phyloP scores from a whole-genome alignment of 371 early-diverging fungal species.

The Lichtheimia hyalospora region DNA sequence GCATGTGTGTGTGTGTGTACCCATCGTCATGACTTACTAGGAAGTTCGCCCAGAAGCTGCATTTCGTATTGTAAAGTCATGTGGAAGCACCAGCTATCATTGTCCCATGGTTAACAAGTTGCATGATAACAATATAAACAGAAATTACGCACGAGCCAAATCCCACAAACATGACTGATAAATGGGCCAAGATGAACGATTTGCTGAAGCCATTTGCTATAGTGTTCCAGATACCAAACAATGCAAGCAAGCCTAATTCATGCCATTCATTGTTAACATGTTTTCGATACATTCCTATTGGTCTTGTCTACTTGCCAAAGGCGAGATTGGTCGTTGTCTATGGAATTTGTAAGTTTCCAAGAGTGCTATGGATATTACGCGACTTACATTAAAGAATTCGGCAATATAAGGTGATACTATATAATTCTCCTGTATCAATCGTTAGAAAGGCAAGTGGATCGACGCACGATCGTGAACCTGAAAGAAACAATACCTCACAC shows the following conservation, averaged over 20 bases:
- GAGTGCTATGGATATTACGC: too few species aligned
- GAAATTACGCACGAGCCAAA: slow-evolving; percentile 54
- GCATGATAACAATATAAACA: not conserved
- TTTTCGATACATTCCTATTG: too few species aligned
- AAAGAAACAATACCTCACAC: slow-evolving; percentile 33
- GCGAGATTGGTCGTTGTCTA: slow-evolving; percentile 61
- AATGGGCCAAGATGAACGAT: slow-evolving; percentile 58
- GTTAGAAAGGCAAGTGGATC: not conserved
- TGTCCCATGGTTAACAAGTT: not conserved
- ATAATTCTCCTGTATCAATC: slow-evolving; percentile 38
- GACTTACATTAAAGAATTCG: slow-evolving; percentile 66
- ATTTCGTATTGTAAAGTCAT: slow-evolving; percentile 75
- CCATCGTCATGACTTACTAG: slow-evolving; percentile 41
- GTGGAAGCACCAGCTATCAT: slow-evolving; percentile 69
- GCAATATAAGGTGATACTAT: slow-evolving; percentile 57
- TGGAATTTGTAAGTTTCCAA: not conserved
- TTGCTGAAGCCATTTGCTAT: slow-evolving; percentile 44
- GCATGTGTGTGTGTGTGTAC: not conserved
- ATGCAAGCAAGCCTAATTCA: slow-evolving; percentile 34
- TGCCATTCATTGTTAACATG: too few species aligned
- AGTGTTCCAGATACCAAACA: slow-evolving; percentile 57
- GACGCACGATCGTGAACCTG: not conserved
- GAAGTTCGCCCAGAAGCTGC: slow-evolving; percentile 78
- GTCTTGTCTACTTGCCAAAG: slow-evolving; percentile 35
- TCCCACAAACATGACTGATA: slow-evolving; percentile 65